Evolutionary conservation across 2,329 filamentous ascomycete species (phyloP).

Genomic region (Botrytis fabae): DNA sequence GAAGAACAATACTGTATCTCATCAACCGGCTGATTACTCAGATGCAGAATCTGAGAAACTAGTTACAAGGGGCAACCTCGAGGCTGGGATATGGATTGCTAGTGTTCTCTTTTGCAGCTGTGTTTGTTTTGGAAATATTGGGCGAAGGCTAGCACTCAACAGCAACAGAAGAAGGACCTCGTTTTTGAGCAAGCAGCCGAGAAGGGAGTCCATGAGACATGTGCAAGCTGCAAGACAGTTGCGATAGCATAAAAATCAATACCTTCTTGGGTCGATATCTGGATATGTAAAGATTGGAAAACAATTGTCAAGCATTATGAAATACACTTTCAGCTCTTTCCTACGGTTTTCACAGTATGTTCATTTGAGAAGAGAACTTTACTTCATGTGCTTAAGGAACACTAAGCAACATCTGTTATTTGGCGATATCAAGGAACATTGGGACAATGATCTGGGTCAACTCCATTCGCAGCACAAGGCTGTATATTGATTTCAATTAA

Average conservation of each 20-base stretch:
- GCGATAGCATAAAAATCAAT: not conserved
- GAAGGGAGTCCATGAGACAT: constrained; percentile 16
- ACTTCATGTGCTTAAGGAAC: not conserved
- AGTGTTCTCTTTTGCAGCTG: constrained; percentile 94
- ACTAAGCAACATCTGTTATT: not conserved
- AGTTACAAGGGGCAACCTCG: constrained; percentile 63
- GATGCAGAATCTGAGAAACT: constrained; percentile 49
- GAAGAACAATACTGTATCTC: constrained; percentile 26
- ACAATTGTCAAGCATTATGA: not conserved
- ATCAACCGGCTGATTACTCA: constrained; percentile 24
- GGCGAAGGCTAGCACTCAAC: constrained; percentile 64
- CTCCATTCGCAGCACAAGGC: not conserved
- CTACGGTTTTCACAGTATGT: not conserved
- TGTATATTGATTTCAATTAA: not conserved
- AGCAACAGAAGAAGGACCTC: constrained; percentile 13
- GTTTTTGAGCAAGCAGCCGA: not conserved
- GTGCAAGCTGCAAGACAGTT: constrained; percentile 21
- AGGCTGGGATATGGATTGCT: constrained; percentile 82
- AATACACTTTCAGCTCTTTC: not conserved
- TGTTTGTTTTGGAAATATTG: constrained; percentile 95
- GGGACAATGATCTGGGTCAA: not conserved
- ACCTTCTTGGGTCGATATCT: not conserved
- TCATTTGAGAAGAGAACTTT: not conserved
- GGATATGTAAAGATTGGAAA: not conserved
- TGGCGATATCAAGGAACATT: not conserved